Evolutionary conservation across 768 basidiomycete species (phyloP).

Genomic region (Mycena metata): DNA sequence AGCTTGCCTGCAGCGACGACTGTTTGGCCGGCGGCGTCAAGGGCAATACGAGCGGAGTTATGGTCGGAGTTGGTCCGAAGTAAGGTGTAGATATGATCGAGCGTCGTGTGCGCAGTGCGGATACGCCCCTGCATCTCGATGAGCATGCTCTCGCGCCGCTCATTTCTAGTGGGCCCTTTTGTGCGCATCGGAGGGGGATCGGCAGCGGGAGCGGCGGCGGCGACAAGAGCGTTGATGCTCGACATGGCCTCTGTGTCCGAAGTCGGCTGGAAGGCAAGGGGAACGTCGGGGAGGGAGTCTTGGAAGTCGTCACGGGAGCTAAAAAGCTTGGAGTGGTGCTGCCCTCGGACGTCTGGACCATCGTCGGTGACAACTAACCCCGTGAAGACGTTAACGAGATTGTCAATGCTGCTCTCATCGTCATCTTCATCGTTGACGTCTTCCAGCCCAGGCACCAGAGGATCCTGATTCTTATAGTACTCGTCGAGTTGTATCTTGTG

Average conservation of each 20-base stretch:
- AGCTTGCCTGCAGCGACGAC: constrained; percentile 29
- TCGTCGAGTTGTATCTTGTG: background rate
- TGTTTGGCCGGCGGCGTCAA: constrained; percentile 29
- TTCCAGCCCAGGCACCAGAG: no score
- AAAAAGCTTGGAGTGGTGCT: constrained; percentile 33
- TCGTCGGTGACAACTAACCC: constrained; percentile 23
- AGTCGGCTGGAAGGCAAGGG: constrained; percentile 19
- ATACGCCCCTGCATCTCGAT: constrained; percentile 21
- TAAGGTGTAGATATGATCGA: constrained; percentile 20
- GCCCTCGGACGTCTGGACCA: constrained; percentile 26
- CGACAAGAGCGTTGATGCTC: constrained; percentile 22
- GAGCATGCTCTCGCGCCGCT: constrained; percentile 27
- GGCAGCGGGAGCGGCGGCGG: no score
- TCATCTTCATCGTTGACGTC: constrained; percentile 3
- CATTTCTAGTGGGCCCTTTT: constrained; percentile 23
- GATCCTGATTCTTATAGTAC: no score
- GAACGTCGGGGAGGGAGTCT: constrained; percentile 20
- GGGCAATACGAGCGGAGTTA: constrained; percentile 19
- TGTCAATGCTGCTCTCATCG: no score
- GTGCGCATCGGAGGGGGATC: constrained; percentile 3
- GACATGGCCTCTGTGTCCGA: constrained; percentile 21
- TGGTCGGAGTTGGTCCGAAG: constrained; percentile 26
- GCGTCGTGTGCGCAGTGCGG: constrained; percentile 16
- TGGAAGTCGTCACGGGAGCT: constrained; percentile 29
- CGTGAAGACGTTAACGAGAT: constrained; percentile 22